Percentiles rank a stretch among this genome's conserved stretches.
These are phyloP conservation scores for Kondoa subrosea DNA, from an alignment of 768 basidiomycete genomes.

Conservation along the genomic window DNA sequence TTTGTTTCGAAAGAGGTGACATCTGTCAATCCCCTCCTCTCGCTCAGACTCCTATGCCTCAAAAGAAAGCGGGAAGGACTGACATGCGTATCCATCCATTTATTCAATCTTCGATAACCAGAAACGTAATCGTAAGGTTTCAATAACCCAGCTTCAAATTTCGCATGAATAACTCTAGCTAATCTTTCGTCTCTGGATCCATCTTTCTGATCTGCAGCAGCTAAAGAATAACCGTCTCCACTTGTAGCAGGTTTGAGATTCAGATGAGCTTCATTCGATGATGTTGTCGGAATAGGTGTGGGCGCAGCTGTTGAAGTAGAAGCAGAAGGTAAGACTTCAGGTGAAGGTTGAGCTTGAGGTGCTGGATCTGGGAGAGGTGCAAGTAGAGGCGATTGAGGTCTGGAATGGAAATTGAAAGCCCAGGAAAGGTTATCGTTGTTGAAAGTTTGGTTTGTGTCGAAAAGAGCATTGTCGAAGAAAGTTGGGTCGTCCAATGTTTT, in stretches of 20 bases:
- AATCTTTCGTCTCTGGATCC: slow-evolving; percentile 79
- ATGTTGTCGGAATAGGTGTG: slow-evolving; percentile 28
- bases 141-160: slow-evolving; percentile 86
- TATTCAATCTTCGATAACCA: slow-evolving; percentile 65
- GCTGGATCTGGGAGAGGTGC: background rate
- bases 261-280: slow-evolving; percentile 29
- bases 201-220: slow-evolving; percentile 83
- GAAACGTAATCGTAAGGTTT: slow-evolving; percentile 95
- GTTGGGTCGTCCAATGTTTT: slow-evolving; percentile 65
- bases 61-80: slow-evolving; percentile 8
- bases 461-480: slow-evolving; percentile 43
- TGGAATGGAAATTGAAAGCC: slow-evolving; percentile 4
- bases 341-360: background rate
- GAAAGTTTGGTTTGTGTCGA: background rate
- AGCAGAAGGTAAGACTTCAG: background rate
- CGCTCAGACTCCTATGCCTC: slow-evolving; percentile 2
- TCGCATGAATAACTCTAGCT: slow-evolving; percentile 78
- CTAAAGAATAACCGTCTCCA: slow-evolving; percentile 75
- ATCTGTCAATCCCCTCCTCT: background rate
- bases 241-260: slow-evolving; percentile 32
- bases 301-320: slow-evolving; percentile 13
- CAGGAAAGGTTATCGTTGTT: slow-evolving; percentile 17
- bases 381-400: slow-evolving; percentile 18
- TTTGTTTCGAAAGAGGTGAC: slow-evolving; percentile 60
- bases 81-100: slow-evolving; percentile 16